Evolutionary conservation across 116 monocot genomes (phyloP), one percentile per base, ranked within the genome.

Genomic region (Phalaenopsis hybrid): DNA sequence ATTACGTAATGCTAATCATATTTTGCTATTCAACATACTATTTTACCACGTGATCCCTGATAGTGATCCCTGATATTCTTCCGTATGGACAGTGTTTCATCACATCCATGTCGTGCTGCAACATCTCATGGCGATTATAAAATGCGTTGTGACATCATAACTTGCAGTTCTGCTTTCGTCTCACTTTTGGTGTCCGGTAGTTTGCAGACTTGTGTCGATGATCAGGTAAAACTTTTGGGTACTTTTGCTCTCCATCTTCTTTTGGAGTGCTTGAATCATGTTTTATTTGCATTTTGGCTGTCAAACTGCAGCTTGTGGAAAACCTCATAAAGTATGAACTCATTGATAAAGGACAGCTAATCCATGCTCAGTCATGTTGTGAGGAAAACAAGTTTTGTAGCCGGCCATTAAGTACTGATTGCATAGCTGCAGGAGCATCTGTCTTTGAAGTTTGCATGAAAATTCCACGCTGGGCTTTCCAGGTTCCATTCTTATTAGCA

Each of bases 121-220:
- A 74, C 81, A 84, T 83, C 95, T 76, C 89, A 92, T 86, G 95
- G 92, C 4, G 92, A 92, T 65, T 88, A 92, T 70, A 95, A 92
- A 44, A 95, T 95, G 95, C 83, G 91, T 17, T 95, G 95, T 88
- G 95, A 95, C 83, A 44, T 95, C 18, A 86, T 88, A 73, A 95
- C 95, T 68, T 91, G 86, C 75, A 95, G 92, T 82, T 91, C 88
- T 25, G 85, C 95, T 78, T 92, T 92, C 50, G 84, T 95, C 11
- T 92, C 95, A 74, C 90, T 95, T 74, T 72, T 95, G 55, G 91
- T 95, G 17, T 95, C 95, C 48, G 91, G 92, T 57, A 92, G 95
- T 83, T 90, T 92, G 50, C 91, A 92, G 55, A 92, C 88, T 81
- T 95, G 95, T 80, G 92, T 95, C 83, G 90, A 95, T 88, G 92